Evolutionary conservation across 345 rosid genomes (phyloP).

Genomic region (Linum usitatissimum): DNA sequence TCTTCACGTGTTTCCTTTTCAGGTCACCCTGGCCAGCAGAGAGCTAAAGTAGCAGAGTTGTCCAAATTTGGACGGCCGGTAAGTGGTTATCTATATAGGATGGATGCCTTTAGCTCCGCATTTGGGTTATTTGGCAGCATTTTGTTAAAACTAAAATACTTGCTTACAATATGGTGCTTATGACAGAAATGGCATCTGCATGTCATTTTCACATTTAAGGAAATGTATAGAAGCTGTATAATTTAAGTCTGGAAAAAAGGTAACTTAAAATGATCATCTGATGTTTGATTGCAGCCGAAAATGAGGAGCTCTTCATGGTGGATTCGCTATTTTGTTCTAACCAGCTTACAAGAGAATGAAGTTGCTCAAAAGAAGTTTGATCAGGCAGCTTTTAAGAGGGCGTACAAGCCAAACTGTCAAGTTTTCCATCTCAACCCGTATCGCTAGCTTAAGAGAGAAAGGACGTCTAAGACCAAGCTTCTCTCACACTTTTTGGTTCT

Average conservation of each 20-base stretch:
- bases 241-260: too few species aligned
- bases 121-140: not conserved
- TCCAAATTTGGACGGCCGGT: slow-evolving; percentile 72
- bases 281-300: slow-evolving; percentile 23
- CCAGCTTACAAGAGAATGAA: slow-evolving; percentile 38
- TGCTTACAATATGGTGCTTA: too few species aligned
- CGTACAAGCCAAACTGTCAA: slow-evolving; percentile 4
- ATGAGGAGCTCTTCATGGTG: slow-evolving; percentile 44
- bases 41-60: slow-evolving; percentile 47
- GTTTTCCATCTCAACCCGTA: slow-evolving; percentile 3
- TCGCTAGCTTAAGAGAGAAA: not conserved
- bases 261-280: not conserved
- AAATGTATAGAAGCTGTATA: too few species aligned
- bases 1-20: not conserved
- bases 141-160: not conserved
- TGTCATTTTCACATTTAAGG: too few species aligned
- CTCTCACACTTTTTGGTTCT: not conserved
- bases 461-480: not conserved
- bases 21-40: slow-evolving; percentile 79
- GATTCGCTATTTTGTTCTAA: slow-evolving; percentile 33
- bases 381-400: slow-evolving; percentile 27
- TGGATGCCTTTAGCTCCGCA: not conserved
- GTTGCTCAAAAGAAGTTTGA: slow-evolving; percentile 31
- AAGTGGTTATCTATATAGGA: slow-evolving; percentile 15
- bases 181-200: too few species aligned